These are phyloP conservation scores for Triticum aestivum DNA, from an alignment of 176 grass and related monocot species.

Conservation along the genomic window IWGSC_CS_RefSeq_v2.1 NC_057809.1:22324469-22324968, in stretches of 20 bases:
- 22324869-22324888: background rate
- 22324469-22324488: too few species aligned
- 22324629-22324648: too few species aligned
- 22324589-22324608: too few species aligned
- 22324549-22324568: too few species aligned
- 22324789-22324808: background rate
- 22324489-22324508: too few species aligned
- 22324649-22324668: too few species aligned
- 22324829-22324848: background rate
- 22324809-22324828: background rate
- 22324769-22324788: background rate
- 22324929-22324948: background rate
- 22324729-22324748: rapidly evolving
- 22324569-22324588: too few species aligned
- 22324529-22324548: too few species aligned
- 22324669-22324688: too few species aligned
- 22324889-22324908: background rate
- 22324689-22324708: too few species aligned
- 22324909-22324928: background rate
- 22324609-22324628: too few species aligned
- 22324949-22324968: background rate
- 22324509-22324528: too few species aligned
- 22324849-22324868: background rate
- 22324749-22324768: background rate
- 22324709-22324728: background rate